These are phyloP conservation scores for Galeopsis tetrahit DNA, from an alignment of 257 asterid species.

Conservation along the genomic window DNA sequence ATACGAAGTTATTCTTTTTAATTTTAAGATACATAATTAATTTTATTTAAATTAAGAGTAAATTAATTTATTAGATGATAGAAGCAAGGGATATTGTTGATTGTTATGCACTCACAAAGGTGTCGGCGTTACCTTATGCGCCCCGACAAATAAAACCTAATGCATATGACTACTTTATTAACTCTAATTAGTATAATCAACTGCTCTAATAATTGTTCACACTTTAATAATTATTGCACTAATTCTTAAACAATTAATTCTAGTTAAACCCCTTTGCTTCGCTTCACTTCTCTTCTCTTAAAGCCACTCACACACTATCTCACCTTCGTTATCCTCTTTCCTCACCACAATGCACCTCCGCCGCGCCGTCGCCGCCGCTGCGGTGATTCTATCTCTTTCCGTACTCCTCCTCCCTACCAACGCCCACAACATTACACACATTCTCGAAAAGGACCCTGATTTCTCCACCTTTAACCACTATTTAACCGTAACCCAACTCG, in stretches of 20 bases:
- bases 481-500: conserved; percentile 69
- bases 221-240: neutral
- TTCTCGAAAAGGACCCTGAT: conserved; percentile 53
- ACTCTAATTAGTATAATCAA: neutral
- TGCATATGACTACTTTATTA: neutral
- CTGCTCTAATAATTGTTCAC: neutral
- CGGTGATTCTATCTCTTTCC: conserved; percentile 36
- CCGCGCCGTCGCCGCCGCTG: conserved; percentile 38
- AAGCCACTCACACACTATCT: conserved; percentile 19
- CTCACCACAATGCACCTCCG: conserved; percentile 55
- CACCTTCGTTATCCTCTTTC: conserved; percentile 4
- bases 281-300: conserved; percentile 7
- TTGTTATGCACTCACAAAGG: neutral
- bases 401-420: conserved; percentile 35
- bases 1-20: no score
- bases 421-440: conserved; percentile 70
- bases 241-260: conserved; percentile 27
- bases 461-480: conserved; percentile 75
- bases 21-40: no score
- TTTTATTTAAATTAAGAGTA: no score
- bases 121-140: conserved; percentile 24
- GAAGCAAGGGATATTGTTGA: no score
- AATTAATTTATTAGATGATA: no score
- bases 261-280: conserved; percentile 12
- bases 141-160: conserved; percentile 25